These are phyloP conservation scores for Alternaria novae-zelandiae DNA, from an alignment of 2,329 filamentous ascomycete genomes.

Conservation along the genomic window DNA sequence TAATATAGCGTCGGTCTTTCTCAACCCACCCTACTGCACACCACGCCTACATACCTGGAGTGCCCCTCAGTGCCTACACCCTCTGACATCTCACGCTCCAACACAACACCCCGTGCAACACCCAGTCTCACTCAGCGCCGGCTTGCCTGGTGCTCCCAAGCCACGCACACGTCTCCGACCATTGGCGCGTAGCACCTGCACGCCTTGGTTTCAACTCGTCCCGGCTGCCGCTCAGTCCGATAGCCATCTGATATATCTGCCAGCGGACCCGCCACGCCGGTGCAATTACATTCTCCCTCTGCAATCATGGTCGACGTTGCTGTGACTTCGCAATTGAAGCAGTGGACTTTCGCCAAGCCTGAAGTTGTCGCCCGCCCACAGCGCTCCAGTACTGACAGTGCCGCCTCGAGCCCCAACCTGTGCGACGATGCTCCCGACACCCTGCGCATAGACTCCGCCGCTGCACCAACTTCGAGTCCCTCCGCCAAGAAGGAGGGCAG, in stretches of 20 bases:
- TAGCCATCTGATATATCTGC: constrained; percentile 28
- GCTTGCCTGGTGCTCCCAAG: constrained; percentile 24
- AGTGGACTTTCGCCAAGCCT: constrained; percentile 48
- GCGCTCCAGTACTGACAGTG: constrained; percentile 37
- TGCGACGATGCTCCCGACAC: constrained; percentile 44
- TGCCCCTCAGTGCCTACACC: not conserved
- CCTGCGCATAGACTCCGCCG: constrained; percentile 40
- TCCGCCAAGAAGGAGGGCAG: constrained; percentile 28
- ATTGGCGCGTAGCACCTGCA: constrained; percentile 34
- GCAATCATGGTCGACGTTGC: constrained; percentile 41
- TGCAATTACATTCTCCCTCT: constrained; percentile 8
- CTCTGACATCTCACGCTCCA: not conserved
- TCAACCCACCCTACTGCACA: not conserved
- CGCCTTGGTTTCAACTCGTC: constrained; percentile 40
- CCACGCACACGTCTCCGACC: constrained; percentile 27
- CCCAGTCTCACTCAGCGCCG: constrained; percentile 28
- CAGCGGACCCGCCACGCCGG: not conserved
- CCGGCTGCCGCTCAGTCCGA: constrained; percentile 19
- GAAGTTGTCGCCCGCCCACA: constrained; percentile 31
- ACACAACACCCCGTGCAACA: constrained; percentile 17
- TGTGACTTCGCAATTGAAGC: constrained; percentile 44
- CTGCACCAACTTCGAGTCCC: constrained; percentile 16
- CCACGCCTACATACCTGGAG: not conserved
- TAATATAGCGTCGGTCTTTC: constrained; percentile 6
- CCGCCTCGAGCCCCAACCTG: constrained; percentile 45